These are phyloP conservation scores for Aspergillus versicolor DNA, from an alignment of 2,329 filamentous ascomycete genomes.

Conservation along the genomic window DNA sequence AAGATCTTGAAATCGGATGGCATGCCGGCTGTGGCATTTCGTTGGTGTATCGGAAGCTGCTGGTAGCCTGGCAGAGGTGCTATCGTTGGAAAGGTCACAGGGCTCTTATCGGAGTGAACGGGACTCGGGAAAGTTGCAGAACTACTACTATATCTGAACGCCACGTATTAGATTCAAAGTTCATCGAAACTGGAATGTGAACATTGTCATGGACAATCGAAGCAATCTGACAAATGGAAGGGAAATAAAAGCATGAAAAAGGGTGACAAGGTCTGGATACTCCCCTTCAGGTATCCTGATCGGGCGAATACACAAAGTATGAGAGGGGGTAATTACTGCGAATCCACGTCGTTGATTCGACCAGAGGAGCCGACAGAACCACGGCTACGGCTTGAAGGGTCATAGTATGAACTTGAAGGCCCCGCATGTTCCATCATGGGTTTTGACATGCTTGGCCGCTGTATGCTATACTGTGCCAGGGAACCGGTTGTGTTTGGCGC, in stretches of 20 bases:
- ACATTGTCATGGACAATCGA: not conserved
- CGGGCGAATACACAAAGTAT: not conserved
- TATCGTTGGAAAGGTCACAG: conserved; percentile 15
- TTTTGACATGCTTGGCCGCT: conserved; percentile 19
- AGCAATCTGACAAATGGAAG: not conserved
- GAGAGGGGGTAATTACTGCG: conserved; percentile 29
- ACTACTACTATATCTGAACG: conserved; percentile 26
- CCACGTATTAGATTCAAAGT: conserved; percentile 18
- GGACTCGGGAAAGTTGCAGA: conserved; percentile 30
- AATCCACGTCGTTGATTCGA: conserved; percentile 31
- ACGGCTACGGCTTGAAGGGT: conserved; percentile 23
- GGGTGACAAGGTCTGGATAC: not conserved
- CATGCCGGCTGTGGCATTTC: conserved; percentile 26
- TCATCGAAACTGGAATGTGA: not conserved
- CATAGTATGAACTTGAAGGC: conserved; percentile 20
- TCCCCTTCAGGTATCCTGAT: not conserved
- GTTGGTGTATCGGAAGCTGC: conserved; percentile 16
- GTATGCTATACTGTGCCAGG: conserved; percentile 17
- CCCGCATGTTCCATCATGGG: conserved; percentile 16
- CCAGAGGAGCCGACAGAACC: conserved; percentile 24
- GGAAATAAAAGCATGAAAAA: not conserved
- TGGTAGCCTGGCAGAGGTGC: conserved; percentile 13
- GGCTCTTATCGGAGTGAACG: conserved; percentile 29
- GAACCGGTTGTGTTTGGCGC: conserved; percentile 20
- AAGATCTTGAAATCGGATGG: conserved; percentile 39